Evolutionary conservation across 2,329 filamentous ascomycete species (phyloP).

Genomic region (Thelonectria olida): DNA sequence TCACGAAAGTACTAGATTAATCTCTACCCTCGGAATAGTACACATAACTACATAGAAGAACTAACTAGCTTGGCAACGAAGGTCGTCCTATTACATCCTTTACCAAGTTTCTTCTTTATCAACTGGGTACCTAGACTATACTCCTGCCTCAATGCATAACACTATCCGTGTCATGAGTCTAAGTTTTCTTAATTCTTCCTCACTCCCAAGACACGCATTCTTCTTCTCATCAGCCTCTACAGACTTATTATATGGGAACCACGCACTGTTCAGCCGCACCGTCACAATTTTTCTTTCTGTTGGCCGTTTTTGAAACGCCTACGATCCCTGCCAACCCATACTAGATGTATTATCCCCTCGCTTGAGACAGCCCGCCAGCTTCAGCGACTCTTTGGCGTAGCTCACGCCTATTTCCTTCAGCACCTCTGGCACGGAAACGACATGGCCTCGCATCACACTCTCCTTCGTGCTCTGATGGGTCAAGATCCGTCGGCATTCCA

Average conservation of each 20-base stretch:
- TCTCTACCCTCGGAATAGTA: too few species aligned
- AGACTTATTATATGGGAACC: conserved; percentile 51
- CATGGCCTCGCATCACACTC: too few species aligned
- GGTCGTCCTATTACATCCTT: background rate
- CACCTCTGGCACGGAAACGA: conserved; percentile 41
- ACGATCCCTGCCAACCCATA: conserved; percentile 51
- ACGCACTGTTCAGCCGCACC: conserved; percentile 49
- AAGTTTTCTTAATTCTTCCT: conserved; percentile 26
- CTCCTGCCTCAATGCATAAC: too few species aligned
- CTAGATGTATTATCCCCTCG: conserved; percentile 38
- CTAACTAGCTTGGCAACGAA: too few species aligned
- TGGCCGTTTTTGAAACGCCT: conserved; percentile 43
- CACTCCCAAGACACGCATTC: conserved; percentile 31
- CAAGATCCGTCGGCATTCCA: too few species aligned
- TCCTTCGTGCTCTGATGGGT: too few species aligned
- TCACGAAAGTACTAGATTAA: too few species aligned
- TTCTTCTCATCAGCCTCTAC: conserved; percentile 38
- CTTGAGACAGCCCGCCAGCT: conserved; percentile 46
- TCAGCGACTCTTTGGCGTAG: conserved; percentile 52
- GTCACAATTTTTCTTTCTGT: conserved; percentile 35
- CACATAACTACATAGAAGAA: too few species aligned
- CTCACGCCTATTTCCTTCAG: conserved; percentile 47
- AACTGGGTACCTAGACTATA: too few species aligned
- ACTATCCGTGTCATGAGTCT: too few species aligned
- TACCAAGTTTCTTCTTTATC: background rate